Evolutionary conservation across 176 grass and related monocot genomes (phyloP).

Genomic region (Pontederia paniculata): DNA sequence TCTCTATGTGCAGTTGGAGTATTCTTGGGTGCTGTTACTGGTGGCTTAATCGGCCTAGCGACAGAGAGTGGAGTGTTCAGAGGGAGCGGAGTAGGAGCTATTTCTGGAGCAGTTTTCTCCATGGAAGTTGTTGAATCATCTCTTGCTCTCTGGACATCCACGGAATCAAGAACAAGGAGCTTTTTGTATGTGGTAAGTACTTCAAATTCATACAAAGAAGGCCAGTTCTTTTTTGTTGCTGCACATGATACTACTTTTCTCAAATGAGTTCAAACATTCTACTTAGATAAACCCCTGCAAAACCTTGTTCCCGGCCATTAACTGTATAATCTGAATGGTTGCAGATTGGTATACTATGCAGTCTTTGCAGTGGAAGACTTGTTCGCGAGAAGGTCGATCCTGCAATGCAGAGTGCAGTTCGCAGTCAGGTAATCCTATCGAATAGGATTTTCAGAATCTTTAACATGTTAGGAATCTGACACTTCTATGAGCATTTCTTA

Average conservation of each 20-base stretch:
- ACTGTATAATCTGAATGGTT: neutral
- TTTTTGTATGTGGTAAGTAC: conserved; percentile 8
- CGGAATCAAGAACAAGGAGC: conserved; percentile 4
- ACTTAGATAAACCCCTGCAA: no score
- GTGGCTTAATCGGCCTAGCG: neutral
- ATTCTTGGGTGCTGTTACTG: conserved; percentile 2
- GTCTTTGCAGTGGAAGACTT: conserved; percentile 86
- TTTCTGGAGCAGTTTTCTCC: conserved; percentile 15
- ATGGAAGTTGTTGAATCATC: conserved; percentile 15
- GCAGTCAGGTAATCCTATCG: conserved; percentile 52
- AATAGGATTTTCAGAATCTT: neutral
- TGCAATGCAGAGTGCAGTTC: conserved; percentile 76
- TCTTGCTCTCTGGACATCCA: conserved; percentile 5
- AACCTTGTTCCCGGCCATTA: no score
- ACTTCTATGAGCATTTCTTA: no score
- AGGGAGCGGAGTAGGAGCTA: conserved; percentile 12
- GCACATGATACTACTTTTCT: no score
- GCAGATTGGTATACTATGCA: conserved; percentile 86
- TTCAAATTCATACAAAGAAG: no score
- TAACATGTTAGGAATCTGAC: neutral
- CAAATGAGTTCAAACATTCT: no score
- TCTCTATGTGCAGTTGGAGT: conserved; percentile 1
- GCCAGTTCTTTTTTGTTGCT: no score
- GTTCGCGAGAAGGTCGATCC: conserved; percentile 90
- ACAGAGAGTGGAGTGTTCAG: conserved; percentile 6